Percentiles rank a stretch among this genome's conserved stretches.
These are phyloP conservation scores for Golubevia pallescens DNA, from an alignment of 1,284 basidiomycete genomes.

Conservation along the genomic window DNA sequence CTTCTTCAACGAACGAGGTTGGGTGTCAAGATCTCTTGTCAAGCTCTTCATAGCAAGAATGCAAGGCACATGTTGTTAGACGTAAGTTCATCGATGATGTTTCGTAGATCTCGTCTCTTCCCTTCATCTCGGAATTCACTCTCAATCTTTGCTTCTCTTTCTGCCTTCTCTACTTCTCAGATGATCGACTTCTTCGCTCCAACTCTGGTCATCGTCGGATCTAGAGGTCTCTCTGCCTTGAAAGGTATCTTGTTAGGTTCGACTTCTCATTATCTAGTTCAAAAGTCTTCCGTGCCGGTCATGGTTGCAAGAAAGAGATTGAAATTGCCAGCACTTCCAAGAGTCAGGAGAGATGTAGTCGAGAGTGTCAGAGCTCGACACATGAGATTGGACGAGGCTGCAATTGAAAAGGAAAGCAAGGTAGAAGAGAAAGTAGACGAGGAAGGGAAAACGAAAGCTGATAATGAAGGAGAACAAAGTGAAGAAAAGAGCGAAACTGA, in stretches of 20 bases:
- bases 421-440: constrained; percentile 17
- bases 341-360: constrained; percentile 58
- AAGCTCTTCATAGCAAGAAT: constrained; percentile 91
- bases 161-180: constrained; percentile 1
- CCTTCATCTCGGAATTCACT: not conserved
- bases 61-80: constrained; percentile 85
- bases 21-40: constrained; percentile 84
- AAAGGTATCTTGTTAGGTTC: constrained; percentile 96
- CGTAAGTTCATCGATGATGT: not conserved
- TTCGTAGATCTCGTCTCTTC: not conserved
- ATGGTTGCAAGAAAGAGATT: constrained; percentile 70
- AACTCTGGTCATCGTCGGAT: constrained; percentile 92
- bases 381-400: constrained; percentile 56
- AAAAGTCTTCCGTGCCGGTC: constrained; percentile 87
- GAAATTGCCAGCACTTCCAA: constrained; percentile 49
- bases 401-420: constrained; percentile 46
- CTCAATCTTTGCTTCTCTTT: no score
- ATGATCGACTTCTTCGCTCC: constrained; percentile 89
- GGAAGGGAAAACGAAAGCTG: no score
- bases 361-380: constrained; percentile 48
- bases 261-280: constrained; percentile 94
- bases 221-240: constrained; percentile 83
- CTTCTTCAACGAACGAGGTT: constrained; percentile 87
- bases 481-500: constrained; percentile 1
- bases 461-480: constrained; percentile 3